A percentile compares a stretch with the other conserved stretches of the same genome.
Conservation (phyloP, 2,329 filamentous ascomycete genomes). For the Teratosphaeriaceae sp. region DNA sequence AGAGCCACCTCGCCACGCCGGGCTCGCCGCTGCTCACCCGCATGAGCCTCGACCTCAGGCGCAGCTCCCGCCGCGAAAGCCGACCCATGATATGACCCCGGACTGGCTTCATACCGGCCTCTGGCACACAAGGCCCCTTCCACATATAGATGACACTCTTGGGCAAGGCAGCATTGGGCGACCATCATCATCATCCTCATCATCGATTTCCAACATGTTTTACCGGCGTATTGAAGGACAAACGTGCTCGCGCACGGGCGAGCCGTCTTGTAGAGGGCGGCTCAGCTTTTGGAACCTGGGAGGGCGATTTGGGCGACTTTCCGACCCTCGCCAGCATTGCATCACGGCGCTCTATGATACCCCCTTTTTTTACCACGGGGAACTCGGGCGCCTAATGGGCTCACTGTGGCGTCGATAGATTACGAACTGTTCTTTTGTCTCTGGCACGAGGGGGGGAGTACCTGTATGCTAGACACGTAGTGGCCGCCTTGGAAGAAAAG, state of each 20-base stretch:
- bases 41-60: slow-evolving; percentile 10
- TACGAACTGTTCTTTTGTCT: neutral
- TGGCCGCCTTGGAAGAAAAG: too few relatives aligned
- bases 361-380: neutral
- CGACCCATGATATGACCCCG: neutral
- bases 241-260: slow-evolving; percentile 5
- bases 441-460: neutral
- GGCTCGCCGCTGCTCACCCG: slow-evolving; percentile 22
- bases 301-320: slow-evolving; percentile 1
- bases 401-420: neutral
- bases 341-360: slow-evolving; percentile 2
- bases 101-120: neutral
- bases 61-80: slow-evolving; percentile 9
- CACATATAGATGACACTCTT: neutral
- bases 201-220: neutral
- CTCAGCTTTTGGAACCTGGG: neutral
- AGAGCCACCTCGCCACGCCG: slow-evolving; percentile 20
- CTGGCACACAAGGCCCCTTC: too few relatives aligned
- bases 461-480: neutral
- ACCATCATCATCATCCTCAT: neutral
- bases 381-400: too few relatives aligned
- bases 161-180: slow-evolving; percentile 3
- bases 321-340: neutral
- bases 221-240: slow-evolving; percentile 1
- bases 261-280: neutral